These are phyloP conservation scores for Rhytidhysteron rufulum DNA, from an alignment of 2,329 filamentous ascomycete species.

Conservation along the genomic window DNA sequence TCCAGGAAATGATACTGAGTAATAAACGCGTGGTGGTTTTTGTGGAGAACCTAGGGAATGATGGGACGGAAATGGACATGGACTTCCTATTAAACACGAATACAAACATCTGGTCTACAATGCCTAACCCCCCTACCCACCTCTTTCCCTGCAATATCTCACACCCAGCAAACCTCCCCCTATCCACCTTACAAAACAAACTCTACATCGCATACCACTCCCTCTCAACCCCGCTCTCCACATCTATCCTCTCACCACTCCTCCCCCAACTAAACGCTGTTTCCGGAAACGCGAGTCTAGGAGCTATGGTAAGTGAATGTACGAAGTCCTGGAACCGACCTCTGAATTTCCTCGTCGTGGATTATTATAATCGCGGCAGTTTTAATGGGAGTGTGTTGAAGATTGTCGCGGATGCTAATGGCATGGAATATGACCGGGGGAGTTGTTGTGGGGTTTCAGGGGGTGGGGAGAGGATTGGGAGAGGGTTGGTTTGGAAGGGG, in stretches of 20 bases:
- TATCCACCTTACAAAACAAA: no score
- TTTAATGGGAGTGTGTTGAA: slow-evolving; percentile 37
- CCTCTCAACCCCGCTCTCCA: slow-evolving; percentile 50
- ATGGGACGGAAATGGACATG: no score
- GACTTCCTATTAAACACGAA: no score
- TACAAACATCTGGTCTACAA: no score
- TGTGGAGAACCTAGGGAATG: no score
- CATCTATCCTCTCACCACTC: slow-evolving; percentile 27
- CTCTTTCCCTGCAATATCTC: no score
- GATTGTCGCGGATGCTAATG: slow-evolving; percentile 55
- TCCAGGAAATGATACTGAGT: slow-evolving; percentile 55
- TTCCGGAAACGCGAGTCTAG: slow-evolving; percentile 29
- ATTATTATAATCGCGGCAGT: slow-evolving; percentile 37
- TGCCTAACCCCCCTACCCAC: no score
- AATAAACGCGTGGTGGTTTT: slow-evolving; percentile 36
- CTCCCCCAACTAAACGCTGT: slow-evolving; percentile 33
- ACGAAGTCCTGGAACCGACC: slow-evolving; percentile 36
- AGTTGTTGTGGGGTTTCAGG: not conserved
- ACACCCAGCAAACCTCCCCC: no score
- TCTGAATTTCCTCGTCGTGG: slow-evolving; percentile 40
- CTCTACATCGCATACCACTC: slow-evolving; percentile 63
- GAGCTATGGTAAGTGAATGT: slow-evolving; percentile 30
- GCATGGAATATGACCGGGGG: slow-evolving; percentile 61
- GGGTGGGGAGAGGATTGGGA: not conserved
- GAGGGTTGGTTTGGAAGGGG: no score